A percentile compares a stretch with the other conserved stretches of the same genome.
phyloP scores from a whole-genome alignment of 2,329 filamentous ascomycete species.

The Stemphylium beticola region DNA sequence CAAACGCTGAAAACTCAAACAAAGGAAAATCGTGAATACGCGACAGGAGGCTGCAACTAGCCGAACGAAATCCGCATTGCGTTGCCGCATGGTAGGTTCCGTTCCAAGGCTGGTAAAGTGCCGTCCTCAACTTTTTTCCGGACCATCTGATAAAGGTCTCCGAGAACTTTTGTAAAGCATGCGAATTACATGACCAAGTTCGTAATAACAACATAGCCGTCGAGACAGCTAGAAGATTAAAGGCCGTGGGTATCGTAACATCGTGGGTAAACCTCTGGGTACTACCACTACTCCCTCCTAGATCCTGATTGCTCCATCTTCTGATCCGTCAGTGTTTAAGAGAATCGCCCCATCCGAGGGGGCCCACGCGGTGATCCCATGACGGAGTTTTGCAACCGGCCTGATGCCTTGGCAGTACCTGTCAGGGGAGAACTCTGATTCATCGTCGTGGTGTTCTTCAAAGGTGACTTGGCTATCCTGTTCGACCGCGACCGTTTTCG shows the following conservation, averaged over 20 bases:
- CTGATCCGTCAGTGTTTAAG: conserved; percentile 23
- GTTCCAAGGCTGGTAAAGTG: conserved; percentile 1
- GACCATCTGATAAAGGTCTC: conserved; percentile 20
- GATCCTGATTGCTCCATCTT: conserved; percentile 23
- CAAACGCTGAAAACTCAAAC: conserved; percentile 11
- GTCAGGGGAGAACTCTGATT: conserved; percentile 36
- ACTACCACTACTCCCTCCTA: conserved; percentile 21
- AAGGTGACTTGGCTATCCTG: conserved; percentile 32
- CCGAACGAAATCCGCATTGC: conserved; percentile 4
- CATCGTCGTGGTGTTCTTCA: conserved; percentile 20
- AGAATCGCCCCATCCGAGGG: conserved; percentile 46
- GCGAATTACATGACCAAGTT: conserved; percentile 34
- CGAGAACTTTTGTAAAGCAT: conserved; percentile 35
- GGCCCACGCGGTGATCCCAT: conserved; percentile 36
- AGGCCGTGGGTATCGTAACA: conserved; percentile 46
- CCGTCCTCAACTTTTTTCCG: conserved; percentile 29
- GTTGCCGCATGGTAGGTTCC: conserved; percentile 12
- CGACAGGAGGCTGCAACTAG: conserved; percentile 6
- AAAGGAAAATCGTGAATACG: conserved; percentile 12
- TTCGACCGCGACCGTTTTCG: conserved; percentile 44
- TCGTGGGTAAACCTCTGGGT: conserved; percentile 31
- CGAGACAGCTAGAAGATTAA: conserved; percentile 28
- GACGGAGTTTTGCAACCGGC: conserved; percentile 35
- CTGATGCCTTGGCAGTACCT: conserved; percentile 38
- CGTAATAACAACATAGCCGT: conserved; percentile 34